Percentiles rank a stretch among this genome's conserved stretches.
Evolutionary conservation across 225 moss, liverwort and hornwort genomes (phyloP).

Genomic region (Ulota crispa): DNA sequence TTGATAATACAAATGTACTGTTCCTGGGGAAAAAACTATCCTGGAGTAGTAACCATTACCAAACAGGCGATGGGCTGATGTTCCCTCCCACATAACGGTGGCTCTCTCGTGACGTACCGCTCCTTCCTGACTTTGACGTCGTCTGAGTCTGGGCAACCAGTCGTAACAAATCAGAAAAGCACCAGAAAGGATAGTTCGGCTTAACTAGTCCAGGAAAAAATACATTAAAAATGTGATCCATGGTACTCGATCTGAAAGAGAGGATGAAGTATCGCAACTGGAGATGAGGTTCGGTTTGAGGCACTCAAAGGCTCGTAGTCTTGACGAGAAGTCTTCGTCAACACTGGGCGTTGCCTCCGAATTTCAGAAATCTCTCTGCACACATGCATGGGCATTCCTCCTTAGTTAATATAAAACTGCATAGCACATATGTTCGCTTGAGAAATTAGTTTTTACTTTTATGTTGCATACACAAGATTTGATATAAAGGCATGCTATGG

Average conservation of each 20-base stretch:
- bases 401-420: not conserved
- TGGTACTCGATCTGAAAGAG: not conserved
- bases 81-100: conserved; percentile 38
- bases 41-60: conserved; percentile 27
- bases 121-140: conserved; percentile 35
- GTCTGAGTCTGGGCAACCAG: conserved; percentile 16
- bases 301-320: conserved; percentile 26
- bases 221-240: not conserved
- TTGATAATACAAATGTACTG: not conserved
- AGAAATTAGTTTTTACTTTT: not conserved
- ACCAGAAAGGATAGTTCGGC: not conserved
- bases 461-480: not conserved
- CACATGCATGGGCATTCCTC: not conserved
- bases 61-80: conserved; percentile 40
- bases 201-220: not conserved
- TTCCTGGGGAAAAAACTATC: not conserved
- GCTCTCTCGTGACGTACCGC: conserved; percentile 25
- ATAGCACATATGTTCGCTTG: not conserved
- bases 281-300: conserved; percentile 38
- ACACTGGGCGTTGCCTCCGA: conserved; percentile 29
- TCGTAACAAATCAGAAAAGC: not conserved
- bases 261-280: conserved; percentile 31
- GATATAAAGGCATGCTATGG: not conserved
- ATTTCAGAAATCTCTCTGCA: conserved; percentile 46
- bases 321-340: conserved; percentile 22